Evolutionary conservation across 73 alveolate genomes (phyloP), one percentile per base, ranked within the genome.

Genomic region (Paramecium caudatum): DNA sequence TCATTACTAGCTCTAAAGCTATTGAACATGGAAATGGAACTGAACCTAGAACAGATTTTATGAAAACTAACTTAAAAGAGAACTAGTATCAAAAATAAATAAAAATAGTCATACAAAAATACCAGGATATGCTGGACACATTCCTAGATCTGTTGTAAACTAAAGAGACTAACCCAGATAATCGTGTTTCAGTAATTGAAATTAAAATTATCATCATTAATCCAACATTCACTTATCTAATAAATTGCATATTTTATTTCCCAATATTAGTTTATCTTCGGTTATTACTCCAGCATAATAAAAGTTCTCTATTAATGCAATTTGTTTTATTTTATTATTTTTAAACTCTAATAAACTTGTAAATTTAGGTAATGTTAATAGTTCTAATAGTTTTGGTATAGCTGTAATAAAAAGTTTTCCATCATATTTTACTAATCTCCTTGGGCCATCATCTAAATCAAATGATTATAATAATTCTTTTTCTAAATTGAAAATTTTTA

Each of bases 81-180:
- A 86, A 86, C 65, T 63, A 86, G 92, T 83, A 83, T 55, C 49
- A 50, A 6, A 4, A 45, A 46, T 49, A 17, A 34, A 6, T 2
- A 3, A 32, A 47, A 4, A 55, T 32, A 83, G 92, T 61, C 93
- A 86, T 61, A 86, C 93, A 2, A 36, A 86, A 86, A 86, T 86
- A 6, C 93, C 93, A 37, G 93, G 93, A 37, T 86, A 86, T 86
- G 93, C 93, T 4, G 93, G 93, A 12, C 93, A 86, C n/a, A 27
- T 49, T 25, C 93, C 93, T 12, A 63, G 47, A 48, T 70, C 93
- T 39, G 90, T 78, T 41, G 70, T 37, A 43, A 86, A 86, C 65
- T 43, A 86, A 23, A 55, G 80, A 55, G 80, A 55, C 32, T 10
- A 55, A 27, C 80, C 80, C 23, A 55, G 80, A 55, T 23, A 55